Base-by-base conservation (phyloP, 2,329 filamentous ascomycete species). In the Lomentospora prolificans region DNA sequence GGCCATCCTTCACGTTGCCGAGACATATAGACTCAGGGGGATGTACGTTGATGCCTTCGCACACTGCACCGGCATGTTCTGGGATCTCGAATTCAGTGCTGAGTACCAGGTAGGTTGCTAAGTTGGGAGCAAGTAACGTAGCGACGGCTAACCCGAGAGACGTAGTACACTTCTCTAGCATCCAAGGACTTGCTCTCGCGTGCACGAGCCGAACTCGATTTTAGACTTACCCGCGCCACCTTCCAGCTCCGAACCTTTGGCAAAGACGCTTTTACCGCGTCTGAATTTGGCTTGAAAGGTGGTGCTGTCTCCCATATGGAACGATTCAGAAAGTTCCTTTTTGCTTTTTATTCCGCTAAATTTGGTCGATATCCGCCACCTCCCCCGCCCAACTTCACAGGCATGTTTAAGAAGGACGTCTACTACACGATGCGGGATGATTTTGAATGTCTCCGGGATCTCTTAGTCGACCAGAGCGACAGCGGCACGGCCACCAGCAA, bases 61-160 rank as follows among this genome's bases (percentile, higher is more conserved):
- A 12, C 89, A 94, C 64, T 90, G 87, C 64, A 85, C 86, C 33
- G 89, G 88, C 46, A 90, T 92, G 87, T 80, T 79, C 58, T 80
- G 86, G 19, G 72, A 73, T 25, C 59, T 91, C 4, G 71, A 75
- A 41, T 63, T 69, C 4, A 80, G 77, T 60, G 66, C 76, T 1
- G 86, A 87, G 59, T 87, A 83, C 58, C 71, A 78, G 66, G 84
- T 85, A 71, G 61, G 79, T 69, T 53, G 53, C 25, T 12, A 33
- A 33, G 12, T 7, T 6, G 30, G 30, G 30, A 12, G 12, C 6
- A 33, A 12, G 30, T 33, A 12, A 33, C 30, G 7, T 33, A 33
- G 6, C 12, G 30, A 33, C 30, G 48, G 44, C 58, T 4, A 55
- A 46, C n/a, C 17, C 31, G 28, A 5, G 30, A 55, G 55, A 19